A percentile compares a stretch with the other conserved stretches of the same genome.
phyloP scores from a whole-genome alignment of 768 basidiomycete species.

The Leucosporidium scottii region DNA sequence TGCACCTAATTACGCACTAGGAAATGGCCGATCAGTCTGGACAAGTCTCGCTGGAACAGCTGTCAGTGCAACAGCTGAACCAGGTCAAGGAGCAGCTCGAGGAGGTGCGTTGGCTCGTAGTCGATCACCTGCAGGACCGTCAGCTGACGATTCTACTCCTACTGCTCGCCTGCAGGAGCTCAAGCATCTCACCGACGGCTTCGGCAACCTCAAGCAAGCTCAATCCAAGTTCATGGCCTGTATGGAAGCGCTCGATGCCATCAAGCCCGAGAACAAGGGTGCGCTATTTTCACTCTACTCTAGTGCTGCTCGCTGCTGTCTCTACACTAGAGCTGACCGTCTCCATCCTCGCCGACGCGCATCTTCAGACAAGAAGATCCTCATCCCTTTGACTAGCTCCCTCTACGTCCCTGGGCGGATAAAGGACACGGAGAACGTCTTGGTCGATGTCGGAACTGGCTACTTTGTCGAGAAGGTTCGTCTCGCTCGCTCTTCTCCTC shows the following conservation, averaged over 20 bases:
- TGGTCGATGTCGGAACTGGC: slow-evolving; percentile 92
- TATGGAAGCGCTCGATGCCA: slow-evolving; percentile 66
- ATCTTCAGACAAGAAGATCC: slow-evolving; percentile 66
- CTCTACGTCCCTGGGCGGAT: slow-evolving; percentile 92
- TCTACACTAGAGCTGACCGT: background rate
- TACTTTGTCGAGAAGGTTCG: slow-evolving; percentile 91
- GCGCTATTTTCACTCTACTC: background rate
- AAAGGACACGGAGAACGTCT: slow-evolving; percentile 71
- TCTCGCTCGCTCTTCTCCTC: background rate
- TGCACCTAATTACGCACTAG: background rate
- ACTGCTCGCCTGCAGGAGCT: slow-evolving; percentile 59
- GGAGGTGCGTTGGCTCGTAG: slow-evolving; percentile 53
- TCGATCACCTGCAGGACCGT: background rate
- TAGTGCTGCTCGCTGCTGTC: background rate
- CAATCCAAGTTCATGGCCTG: slow-evolving; percentile 84
- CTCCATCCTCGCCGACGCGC: background rate
- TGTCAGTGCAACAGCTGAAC: slow-evolving; percentile 75
- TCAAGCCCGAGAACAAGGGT: slow-evolving; percentile 59
- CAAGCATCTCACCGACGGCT: slow-evolving; percentile 81
- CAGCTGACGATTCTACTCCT: background rate
- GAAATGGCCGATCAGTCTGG: slow-evolving; percentile 18
- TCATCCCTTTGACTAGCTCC: slow-evolving; percentile 89
- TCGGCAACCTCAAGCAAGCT: slow-evolving; percentile 83
- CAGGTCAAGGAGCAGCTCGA: slow-evolving; percentile 89
- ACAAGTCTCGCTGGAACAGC: slow-evolving; percentile 48